Conservation (phyloP, 257 asterid species). For the Dorcoceras hygrometricum region DNA sequence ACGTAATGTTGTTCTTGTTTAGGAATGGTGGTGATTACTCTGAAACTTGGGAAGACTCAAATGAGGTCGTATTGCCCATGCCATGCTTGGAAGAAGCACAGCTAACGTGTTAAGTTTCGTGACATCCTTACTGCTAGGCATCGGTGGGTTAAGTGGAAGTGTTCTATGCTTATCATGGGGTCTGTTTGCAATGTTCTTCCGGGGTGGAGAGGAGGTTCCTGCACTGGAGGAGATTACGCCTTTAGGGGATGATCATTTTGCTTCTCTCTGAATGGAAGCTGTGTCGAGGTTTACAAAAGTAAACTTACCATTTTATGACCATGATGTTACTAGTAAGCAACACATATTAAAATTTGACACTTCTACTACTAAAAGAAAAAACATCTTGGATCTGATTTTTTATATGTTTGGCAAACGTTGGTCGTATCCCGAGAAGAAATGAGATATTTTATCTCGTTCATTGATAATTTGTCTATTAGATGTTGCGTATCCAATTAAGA, state of each 20-base stretch:
- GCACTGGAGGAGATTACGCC: constrained; percentile 87
- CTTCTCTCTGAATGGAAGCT: too few species aligned
- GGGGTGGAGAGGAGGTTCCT: constrained; percentile 87
- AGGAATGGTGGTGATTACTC: constrained; percentile 93
- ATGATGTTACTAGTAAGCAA: too few species aligned
- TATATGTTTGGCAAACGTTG: too few species aligned
- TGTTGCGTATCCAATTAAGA: too few species aligned
- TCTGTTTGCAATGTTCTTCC: constrained; percentile 79
- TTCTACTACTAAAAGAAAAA: too few species aligned
- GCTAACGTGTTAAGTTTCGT: constrained; percentile 59
- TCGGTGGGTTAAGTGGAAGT: constrained; percentile 87
- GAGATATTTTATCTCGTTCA: too few species aligned
- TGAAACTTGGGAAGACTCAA: constrained; percentile 91
- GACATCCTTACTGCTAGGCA: constrained; percentile 62
- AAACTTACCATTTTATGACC: too few species aligned
- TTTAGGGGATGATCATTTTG: constrained; percentile 66
- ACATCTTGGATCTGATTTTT: too few species aligned
- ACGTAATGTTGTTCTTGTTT: constrained; percentile 9
- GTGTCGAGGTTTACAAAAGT: too few species aligned
- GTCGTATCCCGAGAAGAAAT: too few species aligned
- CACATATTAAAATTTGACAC: too few species aligned
- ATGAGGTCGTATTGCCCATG: constrained; percentile 90
- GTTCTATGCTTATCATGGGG: constrained; percentile 88
- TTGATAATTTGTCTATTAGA: too few species aligned
- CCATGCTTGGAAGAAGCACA: constrained; percentile 70